These are phyloP conservation scores for Lactarius sp. DNA, from an alignment of 768 basidiomycete species.

Conservation along the genomic window DNA sequence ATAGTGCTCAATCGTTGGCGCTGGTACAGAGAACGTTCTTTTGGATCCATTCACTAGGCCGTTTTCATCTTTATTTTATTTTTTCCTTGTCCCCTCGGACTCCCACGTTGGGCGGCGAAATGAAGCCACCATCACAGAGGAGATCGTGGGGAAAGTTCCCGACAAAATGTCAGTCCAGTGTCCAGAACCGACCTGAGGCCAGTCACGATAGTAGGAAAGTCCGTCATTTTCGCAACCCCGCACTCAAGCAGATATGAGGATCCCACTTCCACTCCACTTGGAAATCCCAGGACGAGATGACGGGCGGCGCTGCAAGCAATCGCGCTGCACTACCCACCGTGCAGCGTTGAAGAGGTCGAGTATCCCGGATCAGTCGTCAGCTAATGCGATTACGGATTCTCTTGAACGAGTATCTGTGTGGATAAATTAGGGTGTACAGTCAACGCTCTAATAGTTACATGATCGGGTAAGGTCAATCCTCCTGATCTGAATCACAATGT, in stretches of 20 bases:
- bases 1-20: background rate
- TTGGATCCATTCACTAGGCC: background rate
- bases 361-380: constrained; percentile 15
- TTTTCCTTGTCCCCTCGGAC: background rate
- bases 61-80: background rate
- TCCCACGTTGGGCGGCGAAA: background rate
- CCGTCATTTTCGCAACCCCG: background rate
- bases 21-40: constrained; percentile 1
- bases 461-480: constrained; percentile 19
- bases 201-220: background rate
- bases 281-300: constrained; percentile 4
- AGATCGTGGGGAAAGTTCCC: constrained; percentile 7
- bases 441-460: constrained; percentile 5
- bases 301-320: background rate
- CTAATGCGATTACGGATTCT: background rate
- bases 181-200: background rate
- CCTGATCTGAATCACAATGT: constrained; percentile 36
- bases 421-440: constrained; percentile 15
- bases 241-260: background rate
- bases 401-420: constrained; percentile 10
- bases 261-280: background rate
- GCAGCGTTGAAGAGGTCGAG: constrained; percentile 3
- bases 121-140: background rate
- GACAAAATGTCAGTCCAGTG: background rate
- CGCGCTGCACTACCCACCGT: background rate